These are phyloP conservation scores for Aphanomyces stellatus DNA, from an alignment of 352 stramenopile genomes.

Conservation along the genomic window DNA sequence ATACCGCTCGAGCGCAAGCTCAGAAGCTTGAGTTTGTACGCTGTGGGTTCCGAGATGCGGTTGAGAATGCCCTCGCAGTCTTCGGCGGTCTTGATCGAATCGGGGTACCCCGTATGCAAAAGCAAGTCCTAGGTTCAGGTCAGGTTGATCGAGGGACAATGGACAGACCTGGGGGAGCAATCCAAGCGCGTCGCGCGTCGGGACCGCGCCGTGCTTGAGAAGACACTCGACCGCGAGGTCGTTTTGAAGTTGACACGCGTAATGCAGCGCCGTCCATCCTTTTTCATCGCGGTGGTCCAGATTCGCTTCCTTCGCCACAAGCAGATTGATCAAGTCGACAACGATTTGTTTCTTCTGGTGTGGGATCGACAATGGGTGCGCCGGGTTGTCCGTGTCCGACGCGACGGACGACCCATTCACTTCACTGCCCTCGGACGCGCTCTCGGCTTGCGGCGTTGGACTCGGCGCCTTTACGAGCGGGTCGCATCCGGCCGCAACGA, in stretches of 20 bases:
- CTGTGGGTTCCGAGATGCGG: constrained; percentile 47
- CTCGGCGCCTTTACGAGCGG: constrained; percentile 30
- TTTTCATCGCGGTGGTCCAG: constrained; percentile 78
- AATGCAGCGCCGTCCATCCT: constrained; percentile 71
- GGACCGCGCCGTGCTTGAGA: constrained; percentile 52
- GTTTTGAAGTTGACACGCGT: constrained; percentile 74
- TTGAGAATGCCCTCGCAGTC: constrained; percentile 68
- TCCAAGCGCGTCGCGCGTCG: constrained; percentile 61
- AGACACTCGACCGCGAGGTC: constrained; percentile 63
- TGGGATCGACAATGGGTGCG: background rate
- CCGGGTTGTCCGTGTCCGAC: constrained; percentile 17
- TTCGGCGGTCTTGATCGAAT: constrained; percentile 57
- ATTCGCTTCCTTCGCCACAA: constrained; percentile 64
- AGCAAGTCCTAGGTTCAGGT: constrained; percentile 40
- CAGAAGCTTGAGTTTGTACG: constrained; percentile 63
- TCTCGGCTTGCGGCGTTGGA: constrained; percentile 32
- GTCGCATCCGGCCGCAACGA: constrained; percentile 44
- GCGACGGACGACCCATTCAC: constrained; percentile 27
- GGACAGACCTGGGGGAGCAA: constrained; percentile 47
- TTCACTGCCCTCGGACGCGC: constrained; percentile 15
- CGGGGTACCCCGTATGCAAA: constrained; percentile 50
- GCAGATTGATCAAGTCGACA: constrained; percentile 63
- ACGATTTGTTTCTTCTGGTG: constrained; percentile 41
- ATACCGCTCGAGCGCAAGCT: constrained; percentile 76
- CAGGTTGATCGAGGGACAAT: background rate